These are phyloP conservation scores for Colletotrichum tanaceti DNA, from an alignment of 2,329 filamentous ascomycete species.

Conservation along the genomic window DNA sequence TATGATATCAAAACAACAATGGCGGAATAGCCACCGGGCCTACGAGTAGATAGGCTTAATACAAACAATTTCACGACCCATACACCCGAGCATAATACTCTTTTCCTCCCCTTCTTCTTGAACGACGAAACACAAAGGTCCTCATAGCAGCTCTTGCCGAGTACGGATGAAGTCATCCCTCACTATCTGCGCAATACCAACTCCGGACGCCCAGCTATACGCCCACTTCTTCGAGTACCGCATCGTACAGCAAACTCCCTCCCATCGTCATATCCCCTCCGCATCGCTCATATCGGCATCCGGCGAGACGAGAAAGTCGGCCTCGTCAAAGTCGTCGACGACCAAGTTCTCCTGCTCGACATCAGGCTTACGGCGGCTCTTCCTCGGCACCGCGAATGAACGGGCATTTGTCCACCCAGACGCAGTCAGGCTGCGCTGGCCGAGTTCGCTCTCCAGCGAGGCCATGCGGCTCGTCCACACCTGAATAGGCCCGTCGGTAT, in stretches of 20 bases:
- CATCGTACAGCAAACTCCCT: constrained; percentile 20
- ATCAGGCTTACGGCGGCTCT: constrained; percentile 41
- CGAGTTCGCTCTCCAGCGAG: constrained; percentile 54
- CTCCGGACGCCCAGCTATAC: constrained; percentile 15
- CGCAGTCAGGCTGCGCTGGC: constrained; percentile 54
- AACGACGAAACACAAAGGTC: constrained; percentile 29
- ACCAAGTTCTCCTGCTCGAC: constrained; percentile 61
- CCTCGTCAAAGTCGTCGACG: constrained; percentile 74
- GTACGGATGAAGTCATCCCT: constrained; percentile 31
- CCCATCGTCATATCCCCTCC: constrained; percentile 34
- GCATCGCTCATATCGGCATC: constrained; percentile 57
- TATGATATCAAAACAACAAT: constrained; percentile 31
- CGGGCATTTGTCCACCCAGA: constrained; percentile 55
- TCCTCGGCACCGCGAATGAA: constrained; percentile 61
- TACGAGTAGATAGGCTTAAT: constrained; percentile 1
- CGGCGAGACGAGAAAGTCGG: constrained; percentile 68
- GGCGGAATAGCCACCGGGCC: constrained; percentile 4
- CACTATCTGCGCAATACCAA: constrained; percentile 9
- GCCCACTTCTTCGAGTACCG: neutral
- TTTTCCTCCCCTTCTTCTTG: neutral
- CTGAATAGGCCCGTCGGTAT: constrained; percentile 41
- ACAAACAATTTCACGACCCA: constrained; percentile 12
- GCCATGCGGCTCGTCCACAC: constrained; percentile 45
- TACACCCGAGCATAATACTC: neutral
- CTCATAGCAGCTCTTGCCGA: constrained; percentile 43